Base-by-base conservation (phyloP, 148 eudicot species). In the Rhododendron molle region DNA sequence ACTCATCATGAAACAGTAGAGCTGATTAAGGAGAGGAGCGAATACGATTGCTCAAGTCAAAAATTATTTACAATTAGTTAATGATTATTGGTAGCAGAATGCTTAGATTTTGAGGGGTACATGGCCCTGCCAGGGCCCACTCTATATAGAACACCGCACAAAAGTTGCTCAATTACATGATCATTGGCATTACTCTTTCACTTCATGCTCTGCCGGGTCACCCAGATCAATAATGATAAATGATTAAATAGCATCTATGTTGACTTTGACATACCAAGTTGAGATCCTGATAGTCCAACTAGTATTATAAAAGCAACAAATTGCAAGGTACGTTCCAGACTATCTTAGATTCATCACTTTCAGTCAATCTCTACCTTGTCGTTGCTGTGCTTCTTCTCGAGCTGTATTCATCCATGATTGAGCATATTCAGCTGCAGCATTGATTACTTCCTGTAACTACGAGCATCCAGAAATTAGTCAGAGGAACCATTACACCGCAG, bases 341-440 rank as follows among this genome's bases (percentile, higher is more conserved):
- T 58, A 58, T 58, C 65, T 21, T 21, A 20, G 65, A 58, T 21
- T 58, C 52, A 82, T 62, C 20, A 54, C n/a, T 81, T 54, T 5
- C 40, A 34, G 62, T 58, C 49, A 36, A 40, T 40, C 10, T 81
- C 44, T 86, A 86, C 88, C 88, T 81, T 40, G 85, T 76, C 36
- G 50, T 58, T 38, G 84, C 47, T 36, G 81, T 74, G 88, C 88
- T 12, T 56, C 81, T 9, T 81, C 88, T 13, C 85, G 84, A 18
- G 88, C 88, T 28, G 43, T 76, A 58, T 4, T 86, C 88, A 86
- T 82, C 88, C 88, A 86, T 43, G 85, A 54, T 16, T 15, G 88
- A 82, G 85, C 85, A 81, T n/a, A 86, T 82, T 73, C 85, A 74
- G 76, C 85, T 8, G 88, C 88, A 52, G 60, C 43, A 46, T 74